These are phyloP conservation scores for Trichoderma atroviride DNA, from an alignment of 2,329 filamentous ascomycete species.

Conservation along the genomic window DNA sequence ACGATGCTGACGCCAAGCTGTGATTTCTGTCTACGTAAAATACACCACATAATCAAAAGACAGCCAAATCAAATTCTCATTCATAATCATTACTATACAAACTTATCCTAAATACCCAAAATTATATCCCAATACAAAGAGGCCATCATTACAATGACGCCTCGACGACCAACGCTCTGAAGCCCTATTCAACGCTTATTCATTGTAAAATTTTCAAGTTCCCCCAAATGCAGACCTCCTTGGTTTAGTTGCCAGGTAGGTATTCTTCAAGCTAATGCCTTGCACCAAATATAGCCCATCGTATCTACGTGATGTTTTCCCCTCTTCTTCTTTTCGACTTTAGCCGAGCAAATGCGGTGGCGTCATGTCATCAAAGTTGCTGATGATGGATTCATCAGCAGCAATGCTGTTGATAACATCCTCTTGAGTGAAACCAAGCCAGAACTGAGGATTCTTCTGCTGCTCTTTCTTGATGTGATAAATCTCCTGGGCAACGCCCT, in stretches of 20 bases:
- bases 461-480: constrained; percentile 61
- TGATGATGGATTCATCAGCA: constrained; percentile 61
- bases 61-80: neutral
- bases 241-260: neutral
- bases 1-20: neutral
- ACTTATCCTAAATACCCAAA: neutral
- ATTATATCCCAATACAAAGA: neutral
- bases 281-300: neutral
- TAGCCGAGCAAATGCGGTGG: constrained; percentile 11
- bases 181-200: neutral
- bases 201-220: neutral
- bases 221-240: neutral
- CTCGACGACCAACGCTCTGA: neutral
- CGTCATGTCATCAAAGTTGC: constrained; percentile 52
- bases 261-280: neutral
- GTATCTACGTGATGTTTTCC: neutral
- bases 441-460: constrained; percentile 56
- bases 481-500: constrained; percentile 77
- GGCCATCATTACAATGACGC: neutral
- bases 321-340: neutral
- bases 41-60: neutral
- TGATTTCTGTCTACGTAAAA: neutral
- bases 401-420: constrained; percentile 59
- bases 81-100: constrained; percentile 4
- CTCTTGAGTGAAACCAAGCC: constrained; percentile 57